Conservation (phyloP, 805 yeast species). For the Teunomyces gatunensis region DNA sequence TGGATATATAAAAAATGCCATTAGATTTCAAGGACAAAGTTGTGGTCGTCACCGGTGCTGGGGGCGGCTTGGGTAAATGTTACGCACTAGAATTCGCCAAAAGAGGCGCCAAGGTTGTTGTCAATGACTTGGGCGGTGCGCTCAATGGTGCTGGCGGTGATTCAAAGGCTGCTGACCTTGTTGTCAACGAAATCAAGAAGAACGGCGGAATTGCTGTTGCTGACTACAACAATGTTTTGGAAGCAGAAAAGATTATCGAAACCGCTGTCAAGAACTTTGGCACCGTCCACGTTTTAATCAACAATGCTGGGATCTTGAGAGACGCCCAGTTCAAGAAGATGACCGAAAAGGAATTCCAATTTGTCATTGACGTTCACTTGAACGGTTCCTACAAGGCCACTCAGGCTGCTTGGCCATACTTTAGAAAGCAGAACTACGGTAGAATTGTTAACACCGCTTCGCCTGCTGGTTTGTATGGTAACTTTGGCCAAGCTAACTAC, state of each 20-base stretch:
- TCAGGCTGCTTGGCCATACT: conserved; percentile 88
- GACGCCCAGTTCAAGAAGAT: conserved; percentile 86
- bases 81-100: conserved; percentile 86
- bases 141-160: conserved; percentile 68
- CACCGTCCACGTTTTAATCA: conserved; percentile 80
- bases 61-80: conserved; percentile 91
- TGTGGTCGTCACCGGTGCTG: conserved; percentile 94
- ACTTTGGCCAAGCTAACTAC: conserved; percentile 95
- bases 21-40: conserved; percentile 73
- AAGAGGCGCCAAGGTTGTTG: conserved; percentile 93
- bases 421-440: conserved; percentile 82
- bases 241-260: conserved; percentile 80
- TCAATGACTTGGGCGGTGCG: conserved; percentile 89
- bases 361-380: conserved; percentile 83
- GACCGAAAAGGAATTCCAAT: conserved; percentile 73
- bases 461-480: conserved; percentile 96
- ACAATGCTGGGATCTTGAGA: conserved; percentile 93
- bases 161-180: conserved; percentile 85
- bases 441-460: conserved; percentile 91
- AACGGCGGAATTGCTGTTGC: conserved; percentile 89
- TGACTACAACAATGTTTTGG: conserved; percentile 85
- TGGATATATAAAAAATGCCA: conserved; percentile 6
- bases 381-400: conserved; percentile 86
- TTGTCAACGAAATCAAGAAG: conserved; percentile 76
- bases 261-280: conserved; percentile 88